Evolutionary conservation across 441 rosid species (phyloP).

Genomic region (Gossypium trilobum): DNA sequence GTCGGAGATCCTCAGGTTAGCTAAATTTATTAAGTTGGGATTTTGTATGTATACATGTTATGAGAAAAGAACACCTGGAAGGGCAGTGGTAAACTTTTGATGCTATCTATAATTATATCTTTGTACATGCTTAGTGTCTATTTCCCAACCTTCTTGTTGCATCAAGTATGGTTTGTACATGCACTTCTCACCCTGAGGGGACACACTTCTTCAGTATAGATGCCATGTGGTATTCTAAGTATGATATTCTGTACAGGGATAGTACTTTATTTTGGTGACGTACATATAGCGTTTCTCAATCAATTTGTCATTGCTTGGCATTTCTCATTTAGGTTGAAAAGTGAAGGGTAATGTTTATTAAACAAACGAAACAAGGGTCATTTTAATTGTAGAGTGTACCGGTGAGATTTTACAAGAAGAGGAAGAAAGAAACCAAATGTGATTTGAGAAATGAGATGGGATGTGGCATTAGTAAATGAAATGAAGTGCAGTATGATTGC

Average conservation of each 20-base stretch:
- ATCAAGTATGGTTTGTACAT: constrained; percentile 13
- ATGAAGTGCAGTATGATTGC: neutral
- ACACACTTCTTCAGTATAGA: neutral
- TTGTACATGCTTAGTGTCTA: neutral
- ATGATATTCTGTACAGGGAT: neutral
- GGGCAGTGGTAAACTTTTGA: neutral
- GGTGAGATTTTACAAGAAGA: neutral
- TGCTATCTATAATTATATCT: neutral
- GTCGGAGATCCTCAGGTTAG: constrained; percentile 32
- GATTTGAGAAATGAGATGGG: neutral
- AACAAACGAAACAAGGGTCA: neutral
- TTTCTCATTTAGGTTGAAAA: neutral
- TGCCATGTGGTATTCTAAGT: neutral
- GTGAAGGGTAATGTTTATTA: neutral
- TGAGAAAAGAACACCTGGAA: neutral
- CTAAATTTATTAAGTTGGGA: neutral
- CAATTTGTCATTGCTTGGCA: neutral
- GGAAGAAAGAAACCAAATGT: neutral
- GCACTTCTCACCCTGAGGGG: neutral
- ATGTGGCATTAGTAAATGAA: neutral
- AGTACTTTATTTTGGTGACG: neutral
- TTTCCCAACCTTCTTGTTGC: neutral
- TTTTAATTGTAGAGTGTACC: neutral
- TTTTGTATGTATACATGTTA: neutral
- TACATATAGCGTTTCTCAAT: neutral